Evolutionary conservation across 352 stramenopile species (phyloP).

Genomic region (Globisporangium cystogenes): DNA sequence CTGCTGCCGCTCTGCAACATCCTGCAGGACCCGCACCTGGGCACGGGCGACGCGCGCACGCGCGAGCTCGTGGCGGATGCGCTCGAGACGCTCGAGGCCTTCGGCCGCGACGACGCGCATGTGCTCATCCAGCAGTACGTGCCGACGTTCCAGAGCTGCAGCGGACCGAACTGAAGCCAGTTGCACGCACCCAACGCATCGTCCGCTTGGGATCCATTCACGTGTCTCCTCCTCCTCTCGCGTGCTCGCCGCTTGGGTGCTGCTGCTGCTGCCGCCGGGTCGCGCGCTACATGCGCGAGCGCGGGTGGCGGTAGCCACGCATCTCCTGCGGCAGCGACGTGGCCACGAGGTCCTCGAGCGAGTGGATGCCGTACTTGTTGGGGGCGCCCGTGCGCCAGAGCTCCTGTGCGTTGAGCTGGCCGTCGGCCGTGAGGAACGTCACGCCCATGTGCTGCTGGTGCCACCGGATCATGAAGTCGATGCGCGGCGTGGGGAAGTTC

Average conservation of each 20-base stretch:
- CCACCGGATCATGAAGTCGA: constrained; percentile 93
- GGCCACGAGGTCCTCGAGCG: constrained; percentile 85
- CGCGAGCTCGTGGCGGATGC: constrained; percentile 52
- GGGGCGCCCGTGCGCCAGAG: constrained; percentile 85
- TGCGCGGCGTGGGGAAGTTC: constrained; percentile 90
- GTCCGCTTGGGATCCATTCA: no score
- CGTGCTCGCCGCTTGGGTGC: no score
- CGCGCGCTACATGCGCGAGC: constrained; percentile 68
- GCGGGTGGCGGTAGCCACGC: constrained; percentile 83
- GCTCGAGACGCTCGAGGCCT: constrained; percentile 71
- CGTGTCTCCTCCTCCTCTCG: neutral
- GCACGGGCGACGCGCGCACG: constrained; percentile 55
- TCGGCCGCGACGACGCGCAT: constrained; percentile 61
- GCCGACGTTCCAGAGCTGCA: constrained; percentile 53
- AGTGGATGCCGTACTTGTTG: constrained; percentile 91
- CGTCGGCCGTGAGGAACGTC: constrained; percentile 80
- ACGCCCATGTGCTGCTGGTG: constrained; percentile 91
- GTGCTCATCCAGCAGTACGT: constrained; percentile 77
- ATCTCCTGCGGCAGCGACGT: constrained; percentile 87
- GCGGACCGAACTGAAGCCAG: no score
- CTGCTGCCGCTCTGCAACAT: constrained; percentile 82
- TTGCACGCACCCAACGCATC: no score
- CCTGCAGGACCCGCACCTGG: constrained; percentile 70
- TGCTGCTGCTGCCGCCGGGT: no score
- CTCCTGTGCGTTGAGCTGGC: constrained; percentile 86